Percentiles rank a stretch among this genome's conserved stretches.
Evolutionary conservation across 148 eudicot genomes (phyloP).

Genomic region (Vaccinium vitisidaea): DNA sequence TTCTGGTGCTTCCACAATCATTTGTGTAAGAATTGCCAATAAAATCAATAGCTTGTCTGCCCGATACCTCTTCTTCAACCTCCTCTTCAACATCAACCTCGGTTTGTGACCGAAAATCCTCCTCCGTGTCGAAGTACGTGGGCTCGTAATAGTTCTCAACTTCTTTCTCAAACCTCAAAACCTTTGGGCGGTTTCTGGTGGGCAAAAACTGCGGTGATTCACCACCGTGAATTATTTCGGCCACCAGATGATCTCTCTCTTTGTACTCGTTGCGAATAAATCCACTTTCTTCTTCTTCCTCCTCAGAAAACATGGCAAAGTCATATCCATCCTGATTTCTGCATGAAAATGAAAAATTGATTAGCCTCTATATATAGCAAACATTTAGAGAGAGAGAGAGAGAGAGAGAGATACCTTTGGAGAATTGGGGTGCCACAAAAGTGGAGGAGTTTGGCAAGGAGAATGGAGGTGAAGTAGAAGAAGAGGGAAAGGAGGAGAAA

Average conservation of each 20-base stretch:
- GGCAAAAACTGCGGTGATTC: slow-evolving; percentile 31
- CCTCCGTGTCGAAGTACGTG: slow-evolving; percentile 18
- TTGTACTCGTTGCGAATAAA: slow-evolving; percentile 17
- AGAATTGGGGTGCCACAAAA: slow-evolving; percentile 43
- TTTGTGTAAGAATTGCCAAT: slow-evolving; percentile 19
- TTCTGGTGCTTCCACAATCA: slow-evolving; percentile 18
- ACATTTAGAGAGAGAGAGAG: background rate
- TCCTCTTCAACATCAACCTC: slow-evolving; percentile 28
- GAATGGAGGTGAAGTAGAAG: slow-evolving; percentile 61
- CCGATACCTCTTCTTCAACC: slow-evolving; percentile 30
- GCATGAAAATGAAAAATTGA: background rate
- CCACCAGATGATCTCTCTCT: slow-evolving; percentile 45
- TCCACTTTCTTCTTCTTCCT: slow-evolving; percentile 33
- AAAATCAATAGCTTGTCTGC: slow-evolving; percentile 18
- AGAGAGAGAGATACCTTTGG: slow-evolving; percentile 31
- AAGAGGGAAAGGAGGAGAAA: slow-evolving; percentile 68
- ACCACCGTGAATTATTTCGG: slow-evolving; percentile 37
- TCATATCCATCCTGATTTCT: slow-evolving; percentile 52
- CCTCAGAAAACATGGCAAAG: slow-evolving; percentile 40
- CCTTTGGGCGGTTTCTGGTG: background rate
- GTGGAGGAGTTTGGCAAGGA: slow-evolving; percentile 54
- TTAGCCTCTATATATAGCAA: background rate
- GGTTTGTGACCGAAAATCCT: slow-evolving; percentile 22
- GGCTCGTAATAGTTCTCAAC: background rate
- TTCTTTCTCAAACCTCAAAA: slow-evolving; percentile 14